Percentiles rank a stretch among this genome's conserved stretches.
These are phyloP conservation scores for Ophiorrhiza pumila DNA, from an alignment of 257 asterid species.

Conservation along the genomic window DNA sequence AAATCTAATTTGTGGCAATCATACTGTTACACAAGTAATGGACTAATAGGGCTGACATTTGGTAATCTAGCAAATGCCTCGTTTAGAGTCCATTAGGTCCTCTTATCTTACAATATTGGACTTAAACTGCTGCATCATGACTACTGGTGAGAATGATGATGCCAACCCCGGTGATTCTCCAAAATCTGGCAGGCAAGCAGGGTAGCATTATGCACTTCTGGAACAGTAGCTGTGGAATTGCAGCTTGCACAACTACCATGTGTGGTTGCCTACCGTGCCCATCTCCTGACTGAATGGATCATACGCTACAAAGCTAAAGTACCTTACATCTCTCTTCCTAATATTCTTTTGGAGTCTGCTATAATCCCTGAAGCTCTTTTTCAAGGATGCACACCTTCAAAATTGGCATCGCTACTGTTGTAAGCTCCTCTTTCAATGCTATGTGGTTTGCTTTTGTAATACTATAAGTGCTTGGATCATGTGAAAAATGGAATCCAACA, in stretches of 20 bases:
- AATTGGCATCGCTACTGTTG: slow-evolving; percentile 53
- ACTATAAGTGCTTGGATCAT: not conserved
- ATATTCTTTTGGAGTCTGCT: slow-evolving; percentile 65
- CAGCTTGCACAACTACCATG: slow-evolving; percentile 95
- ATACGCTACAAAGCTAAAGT: slow-evolving; percentile 73
- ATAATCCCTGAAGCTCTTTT: slow-evolving; percentile 89
- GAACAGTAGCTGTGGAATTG: slow-evolving; percentile 85
- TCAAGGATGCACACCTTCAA: slow-evolving; percentile 69
- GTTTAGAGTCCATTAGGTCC: not conserved
- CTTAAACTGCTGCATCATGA: not conserved
- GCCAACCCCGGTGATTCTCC: not conserved
- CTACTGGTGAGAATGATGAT: not conserved
- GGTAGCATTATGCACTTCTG: slow-evolving; percentile 87
- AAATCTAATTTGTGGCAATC: not conserved
- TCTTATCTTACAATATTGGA: not conserved
- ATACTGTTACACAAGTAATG: not conserved
- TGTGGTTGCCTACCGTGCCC: slow-evolving; percentile 89
- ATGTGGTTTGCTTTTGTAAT: not conserved
- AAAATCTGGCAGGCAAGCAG: slow-evolving; percentile 68
- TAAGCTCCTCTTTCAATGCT: slow-evolving; percentile 31
- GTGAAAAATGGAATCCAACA: not conserved
- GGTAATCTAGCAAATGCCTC: not conserved
- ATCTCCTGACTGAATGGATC: slow-evolving; percentile 77
- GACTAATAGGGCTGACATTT: not conserved
- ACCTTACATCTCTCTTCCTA: slow-evolving; percentile 83